Percentiles rank a stretch among this genome's conserved stretches.
phyloP scores from a whole-genome alignment of 768 basidiomycete genomes.

The Floccularia luteovirens region DNA sequence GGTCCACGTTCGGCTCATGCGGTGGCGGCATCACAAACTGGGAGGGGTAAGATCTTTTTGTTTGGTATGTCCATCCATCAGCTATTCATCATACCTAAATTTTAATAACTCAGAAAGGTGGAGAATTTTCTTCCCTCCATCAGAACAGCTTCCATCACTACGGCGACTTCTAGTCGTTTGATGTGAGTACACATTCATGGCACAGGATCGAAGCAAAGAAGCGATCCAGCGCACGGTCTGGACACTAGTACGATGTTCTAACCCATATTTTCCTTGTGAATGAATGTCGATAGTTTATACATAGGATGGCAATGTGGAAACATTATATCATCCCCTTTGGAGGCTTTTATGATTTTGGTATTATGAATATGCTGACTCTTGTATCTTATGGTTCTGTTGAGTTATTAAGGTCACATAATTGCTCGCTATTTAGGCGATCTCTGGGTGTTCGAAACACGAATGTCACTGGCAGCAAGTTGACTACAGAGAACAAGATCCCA shows the following conservation, averaged over 20 bases:
- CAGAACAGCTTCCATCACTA: constrained; percentile 87
- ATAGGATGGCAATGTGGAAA: constrained; percentile 86
- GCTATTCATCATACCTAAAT: not conserved
- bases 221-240: constrained; percentile 73
- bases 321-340: constrained; percentile 83
- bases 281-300: not conserved
- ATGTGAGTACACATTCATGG: constrained; percentile 73
- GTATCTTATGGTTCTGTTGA: not conserved
- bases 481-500: constrained; percentile 59
- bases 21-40: constrained; percentile 60
- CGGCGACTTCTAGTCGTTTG: constrained; percentile 85
- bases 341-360: constrained; percentile 84
- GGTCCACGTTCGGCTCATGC: constrained; percentile 87
- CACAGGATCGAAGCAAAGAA: constrained; percentile 84
- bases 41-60: constrained; percentile 80
- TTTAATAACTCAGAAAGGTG: constrained; percentile 32
- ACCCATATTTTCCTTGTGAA: constrained; percentile 1
- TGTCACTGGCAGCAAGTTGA: constrained; percentile 82
- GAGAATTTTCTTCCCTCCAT: constrained; percentile 79
- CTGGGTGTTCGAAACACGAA: constrained; percentile 79
- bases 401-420: constrained; percentile 13
- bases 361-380: constrained; percentile 52
- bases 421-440: constrained; percentile 79
- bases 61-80: constrained; percentile 42
- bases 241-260: constrained; percentile 52